Conservation (phyloP, 441 rosid genomes). For the Theobroma grandiflorum region DNA sequence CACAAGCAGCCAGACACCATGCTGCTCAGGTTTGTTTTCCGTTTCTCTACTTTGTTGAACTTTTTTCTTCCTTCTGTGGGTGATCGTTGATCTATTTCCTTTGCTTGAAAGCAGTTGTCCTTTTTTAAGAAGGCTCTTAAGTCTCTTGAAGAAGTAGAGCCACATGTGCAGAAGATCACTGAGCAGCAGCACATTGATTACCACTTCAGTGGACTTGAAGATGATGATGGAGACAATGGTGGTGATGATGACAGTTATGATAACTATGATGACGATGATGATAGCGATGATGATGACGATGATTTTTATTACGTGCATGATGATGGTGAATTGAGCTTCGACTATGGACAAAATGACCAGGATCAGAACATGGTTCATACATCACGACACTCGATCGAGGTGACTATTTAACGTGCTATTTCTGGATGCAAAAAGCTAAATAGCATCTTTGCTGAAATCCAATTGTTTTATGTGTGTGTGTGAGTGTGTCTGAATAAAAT, state of each 20-base stretch:
- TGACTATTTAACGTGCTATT: slow-evolving; percentile 36
- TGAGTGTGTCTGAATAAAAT: neutral
- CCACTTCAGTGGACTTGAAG: slow-evolving; percentile 72
- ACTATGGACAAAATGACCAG: slow-evolving; percentile 59
- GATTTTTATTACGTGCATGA: slow-evolving; percentile 36
- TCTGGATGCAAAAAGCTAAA: slow-evolving; percentile 24
- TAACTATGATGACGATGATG: slow-evolving; percentile 40
- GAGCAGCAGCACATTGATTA: slow-evolving; percentile 71
- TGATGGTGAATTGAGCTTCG: slow-evolving; percentile 92
- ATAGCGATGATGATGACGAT: neutral
- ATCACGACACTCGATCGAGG: slow-evolving; percentile 62
- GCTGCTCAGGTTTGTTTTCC: slow-evolving; percentile 71
- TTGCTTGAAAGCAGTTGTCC: slow-evolving; percentile 48
- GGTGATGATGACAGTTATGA: slow-evolving; percentile 42
- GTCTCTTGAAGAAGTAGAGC: slow-evolving; percentile 72
- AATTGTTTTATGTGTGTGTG: neutral
- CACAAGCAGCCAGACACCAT: slow-evolving; percentile 85
- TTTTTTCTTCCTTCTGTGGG: slow-evolving; percentile 8
- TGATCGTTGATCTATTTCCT: slow-evolving; percentile 16
- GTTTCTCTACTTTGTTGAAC: slow-evolving; percentile 24
- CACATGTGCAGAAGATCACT: slow-evolving; percentile 60
- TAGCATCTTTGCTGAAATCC: neutral
- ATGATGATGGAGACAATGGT: slow-evolving; percentile 40
- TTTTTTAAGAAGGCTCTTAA: slow-evolving; percentile 71
- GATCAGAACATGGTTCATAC: slow-evolving; percentile 55